A percentile compares a stretch with the other conserved stretches of the same genome.
Evolutionary conservation across 345 rosid genomes (phyloP).

Genomic region (Brassica juncea): DNA sequence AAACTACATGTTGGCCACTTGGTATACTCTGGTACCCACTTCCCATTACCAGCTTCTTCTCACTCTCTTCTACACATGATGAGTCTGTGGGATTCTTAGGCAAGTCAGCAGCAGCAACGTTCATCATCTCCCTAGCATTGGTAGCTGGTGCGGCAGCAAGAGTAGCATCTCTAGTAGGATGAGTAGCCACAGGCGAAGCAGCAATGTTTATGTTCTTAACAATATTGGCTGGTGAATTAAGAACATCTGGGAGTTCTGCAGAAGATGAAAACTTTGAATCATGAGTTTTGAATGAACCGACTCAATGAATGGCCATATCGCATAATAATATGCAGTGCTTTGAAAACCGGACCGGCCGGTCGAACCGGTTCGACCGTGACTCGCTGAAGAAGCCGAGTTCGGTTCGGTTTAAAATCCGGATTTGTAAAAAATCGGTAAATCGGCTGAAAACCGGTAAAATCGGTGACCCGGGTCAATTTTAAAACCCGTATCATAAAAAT

Average conservation of each 20-base stretch:
- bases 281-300: constrained; percentile 23
- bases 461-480: no score
- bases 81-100: constrained; percentile 4
- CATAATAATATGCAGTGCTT: not conserved
- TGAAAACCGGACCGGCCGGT: no score
- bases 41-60: constrained; percentile 33
- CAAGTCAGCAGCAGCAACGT: not conserved
- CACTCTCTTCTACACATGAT: constrained; percentile 13
- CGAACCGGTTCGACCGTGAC: no score
- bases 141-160: not conserved
- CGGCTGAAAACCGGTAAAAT: no score
- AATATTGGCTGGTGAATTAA: not conserved
- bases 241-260: constrained; percentile 26
- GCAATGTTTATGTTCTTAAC: not conserved
- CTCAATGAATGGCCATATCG: constrained; percentile 5
- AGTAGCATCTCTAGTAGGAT: not conserved
- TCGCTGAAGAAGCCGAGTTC: no score
- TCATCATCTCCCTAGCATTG: not conserved
- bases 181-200: constrained; percentile 14
- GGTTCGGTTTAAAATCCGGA: no score
- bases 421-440: no score
- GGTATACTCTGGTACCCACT: constrained; percentile 6
- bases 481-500: no score
- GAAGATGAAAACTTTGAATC: not conserved
- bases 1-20: constrained; percentile 27